phyloP scores from a whole-genome alignment of 371 early-diverging fungal species.

The Mortierella sp. region DNA sequence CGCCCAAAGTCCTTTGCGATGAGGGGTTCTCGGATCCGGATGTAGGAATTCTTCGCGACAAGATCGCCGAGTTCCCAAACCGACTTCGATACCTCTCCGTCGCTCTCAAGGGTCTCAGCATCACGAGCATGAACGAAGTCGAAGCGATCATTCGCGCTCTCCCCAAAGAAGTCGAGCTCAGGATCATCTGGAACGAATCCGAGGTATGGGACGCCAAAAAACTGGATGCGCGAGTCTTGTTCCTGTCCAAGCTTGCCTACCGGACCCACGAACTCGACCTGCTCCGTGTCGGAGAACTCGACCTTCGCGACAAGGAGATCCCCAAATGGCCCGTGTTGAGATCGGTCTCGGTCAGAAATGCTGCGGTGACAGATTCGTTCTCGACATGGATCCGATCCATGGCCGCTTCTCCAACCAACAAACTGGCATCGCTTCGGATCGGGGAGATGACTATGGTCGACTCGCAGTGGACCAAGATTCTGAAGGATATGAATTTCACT shows the following conservation, averaged over 20 bases:
- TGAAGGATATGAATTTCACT: not conserved
- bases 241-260: not conserved
- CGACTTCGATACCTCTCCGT: not conserved
- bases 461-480: not conserved
- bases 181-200: not conserved
- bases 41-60: not conserved
- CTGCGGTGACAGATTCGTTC: not conserved
- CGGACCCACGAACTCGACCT: not conserved
- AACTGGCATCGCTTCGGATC: not conserved
- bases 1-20: not conserved
- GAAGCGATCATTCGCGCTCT: not conserved
- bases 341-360: not conserved
- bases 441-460: not conserved
- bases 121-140: not conserved
- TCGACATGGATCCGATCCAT: not conserved
- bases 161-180: not conserved
- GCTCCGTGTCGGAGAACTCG: not conserved
- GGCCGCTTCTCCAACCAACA: not conserved
- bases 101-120: not conserved
- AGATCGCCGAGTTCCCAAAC: not conserved
- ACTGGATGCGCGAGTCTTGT: not conserved
- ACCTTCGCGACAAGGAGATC: not conserved
- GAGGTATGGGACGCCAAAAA: not conserved
- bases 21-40: not conserved
- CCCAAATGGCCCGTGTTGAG: not conserved